phyloP scores from a whole-genome alignment of 768 basidiomycete genomes.

The Hericium coralloides region DNA sequence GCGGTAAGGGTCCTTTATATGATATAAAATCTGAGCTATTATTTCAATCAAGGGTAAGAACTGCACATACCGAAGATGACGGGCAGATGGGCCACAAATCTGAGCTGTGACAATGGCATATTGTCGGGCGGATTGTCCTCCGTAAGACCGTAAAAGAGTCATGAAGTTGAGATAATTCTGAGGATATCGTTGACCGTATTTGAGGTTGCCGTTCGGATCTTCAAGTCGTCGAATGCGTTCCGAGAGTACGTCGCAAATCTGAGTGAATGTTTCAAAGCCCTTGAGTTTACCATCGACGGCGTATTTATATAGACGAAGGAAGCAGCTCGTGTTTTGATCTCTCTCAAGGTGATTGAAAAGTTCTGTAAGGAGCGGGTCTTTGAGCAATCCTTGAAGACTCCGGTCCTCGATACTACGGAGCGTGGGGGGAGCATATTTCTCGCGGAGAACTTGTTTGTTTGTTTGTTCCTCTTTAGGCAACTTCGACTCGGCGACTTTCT shows the following conservation, averaged over 20 bases:
- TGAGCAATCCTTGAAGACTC: slow-evolving; percentile 5
- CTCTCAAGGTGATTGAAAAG: slow-evolving; percentile 5
- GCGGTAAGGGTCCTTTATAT: slow-evolving; percentile 18
- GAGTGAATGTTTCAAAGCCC: slow-evolving; percentile 7
- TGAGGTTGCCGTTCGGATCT: slow-evolving; percentile 1
- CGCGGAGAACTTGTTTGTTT: neutral
- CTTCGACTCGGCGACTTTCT: neutral
- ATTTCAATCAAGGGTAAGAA: neutral
- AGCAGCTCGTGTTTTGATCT: slow-evolving; percentile 7
- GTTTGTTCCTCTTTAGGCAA: slow-evolving; percentile 1
- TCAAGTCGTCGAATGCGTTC: slow-evolving; percentile 5
- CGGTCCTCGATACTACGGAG: slow-evolving; percentile 7
- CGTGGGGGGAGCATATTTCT: neutral
- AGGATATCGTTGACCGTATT: slow-evolving; percentile 14
- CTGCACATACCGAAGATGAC: neutral
- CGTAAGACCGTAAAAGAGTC: slow-evolving; percentile 13
- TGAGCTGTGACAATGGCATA: slow-evolving; percentile 9
- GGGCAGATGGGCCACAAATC: neutral
- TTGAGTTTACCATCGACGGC: slow-evolving; percentile 9
- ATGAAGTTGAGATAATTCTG: slow-evolving; percentile 14
- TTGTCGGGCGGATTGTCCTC: slow-evolving; percentile 11
- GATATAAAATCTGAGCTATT: neutral
- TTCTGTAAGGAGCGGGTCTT: slow-evolving; percentile 12
- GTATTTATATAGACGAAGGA: slow-evolving; percentile 12
- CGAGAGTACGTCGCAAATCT: slow-evolving; percentile 11